Conservation (phyloP, 106 monocot species). For the Narthecium ossifragum region DNA sequence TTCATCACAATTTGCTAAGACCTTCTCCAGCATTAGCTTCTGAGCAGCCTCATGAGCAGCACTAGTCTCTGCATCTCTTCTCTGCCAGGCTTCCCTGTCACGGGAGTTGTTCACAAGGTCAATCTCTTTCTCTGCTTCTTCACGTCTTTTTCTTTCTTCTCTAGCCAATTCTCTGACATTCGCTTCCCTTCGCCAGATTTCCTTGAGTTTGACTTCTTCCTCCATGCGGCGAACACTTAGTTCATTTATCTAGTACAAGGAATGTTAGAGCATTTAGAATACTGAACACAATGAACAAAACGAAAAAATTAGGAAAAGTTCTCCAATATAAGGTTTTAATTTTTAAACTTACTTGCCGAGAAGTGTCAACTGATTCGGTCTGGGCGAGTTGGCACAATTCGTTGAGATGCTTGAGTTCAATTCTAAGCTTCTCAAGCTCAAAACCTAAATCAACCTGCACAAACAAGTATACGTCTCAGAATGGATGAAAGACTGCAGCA, state of each 20-base stretch:
- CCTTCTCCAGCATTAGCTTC: conserved; percentile 26
- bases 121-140: conserved; percentile 44
- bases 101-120: conserved; percentile 22
- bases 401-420: conserved; percentile 31
- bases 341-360: conserved; percentile 28
- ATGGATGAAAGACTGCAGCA: no score
- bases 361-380: conserved; percentile 25
- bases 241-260: conserved; percentile 28
- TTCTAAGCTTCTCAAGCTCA: conserved; percentile 48
- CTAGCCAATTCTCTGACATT: conserved; percentile 21
- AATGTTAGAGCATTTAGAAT: not conserved
- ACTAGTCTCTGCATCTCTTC: conserved; percentile 28
- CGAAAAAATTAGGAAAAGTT: no score
- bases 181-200: conserved; percentile 27
- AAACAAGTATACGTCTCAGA: not conserved
- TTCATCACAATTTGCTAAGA: conserved; percentile 6
- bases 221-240: conserved; percentile 25
- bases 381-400: conserved; percentile 19
- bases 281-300: not conserved
- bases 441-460: conserved; percentile 26
- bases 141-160: conserved; percentile 41
- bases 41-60: conserved; percentile 27
- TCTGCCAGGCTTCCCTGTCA: conserved; percentile 28
- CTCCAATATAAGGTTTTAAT: not conserved
- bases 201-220: conserved; percentile 39